These are phyloP conservation scores for Trametes sp. DNA, from an alignment of 1,284 basidiomycete genomes.

Conservation along the genomic window DNA sequence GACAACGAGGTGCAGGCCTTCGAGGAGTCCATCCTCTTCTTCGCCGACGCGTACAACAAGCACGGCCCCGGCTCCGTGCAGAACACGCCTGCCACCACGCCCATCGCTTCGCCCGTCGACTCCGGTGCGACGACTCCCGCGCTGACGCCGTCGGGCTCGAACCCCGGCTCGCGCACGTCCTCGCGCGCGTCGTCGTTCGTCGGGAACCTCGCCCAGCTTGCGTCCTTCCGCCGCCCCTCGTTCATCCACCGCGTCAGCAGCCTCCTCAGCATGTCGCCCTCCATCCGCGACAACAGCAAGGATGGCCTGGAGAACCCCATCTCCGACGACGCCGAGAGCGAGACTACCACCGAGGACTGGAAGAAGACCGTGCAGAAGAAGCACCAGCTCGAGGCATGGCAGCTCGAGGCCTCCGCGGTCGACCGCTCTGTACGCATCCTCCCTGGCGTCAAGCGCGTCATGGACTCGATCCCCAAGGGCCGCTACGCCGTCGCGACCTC, in stretches of 20 bases:
- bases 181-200: conserved; percentile 50
- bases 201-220: conserved; percentile 40
- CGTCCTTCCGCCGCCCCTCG: conserved; percentile 53
- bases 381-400: conserved; percentile 57
- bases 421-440: conserved; percentile 78
- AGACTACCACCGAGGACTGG: conserved; percentile 38
- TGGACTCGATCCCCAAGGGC: conserved; percentile 71
- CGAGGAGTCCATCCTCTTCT: conserved; percentile 75
- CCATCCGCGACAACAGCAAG: conserved; percentile 50
- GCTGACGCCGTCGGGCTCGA: conserved; percentile 49
- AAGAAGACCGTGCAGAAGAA: conserved; percentile 38
- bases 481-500: conserved; percentile 81
- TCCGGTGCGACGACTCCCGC: conserved; percentile 34
- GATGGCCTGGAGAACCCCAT: conserved; percentile 49
- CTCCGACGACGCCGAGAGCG: conserved; percentile 45
- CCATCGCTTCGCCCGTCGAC: not conserved
- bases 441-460: conserved; percentile 75
- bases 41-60: conserved; percentile 69
- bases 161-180: conserved; percentile 49
- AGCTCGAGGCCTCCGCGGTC: conserved; percentile 65
- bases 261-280: conserved; percentile 51
- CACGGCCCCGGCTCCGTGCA: conserved; percentile 50
- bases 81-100: conserved; percentile 34
- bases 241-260: conserved; percentile 57
- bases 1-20: conserved; percentile 72